These are phyloP conservation scores for Wickerhamomyces ciferrii DNA, from an alignment of 805 yeast species.

Conservation along the genomic window DNA sequence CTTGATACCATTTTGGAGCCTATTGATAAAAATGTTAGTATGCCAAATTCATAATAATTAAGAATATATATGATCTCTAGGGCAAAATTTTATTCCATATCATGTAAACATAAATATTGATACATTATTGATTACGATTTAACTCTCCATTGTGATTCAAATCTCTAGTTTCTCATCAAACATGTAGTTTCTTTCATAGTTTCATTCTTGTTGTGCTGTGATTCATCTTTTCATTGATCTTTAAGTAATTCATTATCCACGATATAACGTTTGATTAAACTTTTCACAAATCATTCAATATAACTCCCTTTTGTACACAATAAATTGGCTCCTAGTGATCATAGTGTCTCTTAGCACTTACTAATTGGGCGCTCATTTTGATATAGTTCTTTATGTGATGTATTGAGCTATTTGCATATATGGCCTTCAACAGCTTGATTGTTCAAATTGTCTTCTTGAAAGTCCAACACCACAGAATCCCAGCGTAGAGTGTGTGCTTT, in stretches of 20 bases:
- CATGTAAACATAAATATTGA: too few relatives aligned
- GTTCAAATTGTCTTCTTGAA: conserved; percentile 1
- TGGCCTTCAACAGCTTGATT: not conserved
- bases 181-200: too few relatives aligned
- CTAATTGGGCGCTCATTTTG: conserved; percentile 28
- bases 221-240: not conserved
- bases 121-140: too few relatives aligned
- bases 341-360: conserved; percentile 11
- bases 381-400: conserved; percentile 9
- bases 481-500: not conserved
- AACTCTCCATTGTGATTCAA: too few relatives aligned
- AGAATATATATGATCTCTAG: not conserved
- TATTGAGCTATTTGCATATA: conserved; percentile 2
- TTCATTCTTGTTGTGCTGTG: not conserved
- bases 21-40: conserved; percentile 10
- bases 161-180: too few relatives aligned
- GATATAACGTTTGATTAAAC: not conserved
- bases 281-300: not conserved
- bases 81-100: not conserved
- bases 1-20: conserved; percentile 94
- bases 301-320: not conserved
- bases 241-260: not conserved
- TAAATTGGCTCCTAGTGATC: not conserved
- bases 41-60: not conserved
- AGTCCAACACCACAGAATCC: not conserved